Evolutionary conservation across 495 filamentous ascomycete genomes (phyloP).

Genomic region (Xylaria acuta): DNA sequence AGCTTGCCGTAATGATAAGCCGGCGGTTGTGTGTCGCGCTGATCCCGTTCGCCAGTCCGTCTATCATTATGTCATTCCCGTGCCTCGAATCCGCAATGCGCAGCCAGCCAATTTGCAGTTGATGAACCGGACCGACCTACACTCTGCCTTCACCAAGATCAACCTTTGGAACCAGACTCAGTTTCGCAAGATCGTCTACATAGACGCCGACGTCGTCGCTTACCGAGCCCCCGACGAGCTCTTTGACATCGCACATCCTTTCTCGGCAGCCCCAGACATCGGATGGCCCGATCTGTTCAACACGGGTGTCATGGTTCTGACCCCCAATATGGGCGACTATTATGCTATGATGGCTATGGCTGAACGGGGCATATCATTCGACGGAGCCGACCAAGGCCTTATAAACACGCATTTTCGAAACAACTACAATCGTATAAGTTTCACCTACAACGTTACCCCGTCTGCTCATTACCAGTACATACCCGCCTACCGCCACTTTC

Average conservation of each 20-base stretch:
- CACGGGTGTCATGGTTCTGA: constrained; percentile 90
- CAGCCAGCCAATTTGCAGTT: constrained; percentile 83
- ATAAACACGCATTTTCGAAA: constrained; percentile 92
- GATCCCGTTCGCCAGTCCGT: constrained; percentile 61
- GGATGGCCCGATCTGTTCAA: constrained; percentile 99
- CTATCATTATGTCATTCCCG: constrained; percentile 89
- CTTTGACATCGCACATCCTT: constrained; percentile 74
- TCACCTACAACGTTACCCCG: constrained; percentile 95
- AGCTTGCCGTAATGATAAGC: background rate
- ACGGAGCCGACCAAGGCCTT: constrained; percentile 95
- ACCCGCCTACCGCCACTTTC: constrained; percentile 92
- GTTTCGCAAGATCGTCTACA: constrained; percentile 87
- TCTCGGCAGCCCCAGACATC: constrained; percentile 92
- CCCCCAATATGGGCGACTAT: constrained; percentile 86
- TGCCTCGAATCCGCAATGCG: constrained; percentile 75
- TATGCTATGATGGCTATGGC: constrained; percentile 83
- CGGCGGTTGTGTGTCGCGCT: background rate
- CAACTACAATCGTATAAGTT: constrained; percentile 84
- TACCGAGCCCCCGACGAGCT: constrained; percentile 91
- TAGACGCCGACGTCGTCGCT: constrained; percentile 90
- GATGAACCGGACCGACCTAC: constrained; percentile 89
- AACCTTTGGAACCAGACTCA: constrained; percentile 90
- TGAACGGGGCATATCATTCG: constrained; percentile 86
- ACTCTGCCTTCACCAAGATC: constrained; percentile 95
- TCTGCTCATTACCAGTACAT: constrained; percentile 94